phyloP scores from a whole-genome alignment of 768 basidiomycete genomes.

The Tylopilus rubrobrunneus region DNA sequence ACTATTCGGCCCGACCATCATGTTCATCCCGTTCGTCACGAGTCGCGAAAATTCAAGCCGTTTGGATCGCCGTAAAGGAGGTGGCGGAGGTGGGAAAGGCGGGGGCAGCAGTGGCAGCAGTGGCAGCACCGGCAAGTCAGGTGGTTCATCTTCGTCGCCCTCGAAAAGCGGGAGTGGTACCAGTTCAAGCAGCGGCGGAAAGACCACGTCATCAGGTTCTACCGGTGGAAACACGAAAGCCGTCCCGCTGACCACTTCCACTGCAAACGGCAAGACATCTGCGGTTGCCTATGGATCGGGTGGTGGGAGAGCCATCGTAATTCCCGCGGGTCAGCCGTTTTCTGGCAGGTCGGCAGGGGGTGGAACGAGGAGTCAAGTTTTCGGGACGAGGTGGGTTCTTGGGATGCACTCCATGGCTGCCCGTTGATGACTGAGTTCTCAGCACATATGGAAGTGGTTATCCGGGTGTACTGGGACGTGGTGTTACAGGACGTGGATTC shows the following conservation, averaged over 20 bases:
- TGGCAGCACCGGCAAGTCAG: neutral
- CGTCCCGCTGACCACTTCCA: conserved; percentile 19
- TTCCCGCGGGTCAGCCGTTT: conserved; percentile 44
- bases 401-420: neutral
- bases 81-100: conserved; percentile 27
- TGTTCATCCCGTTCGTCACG: conserved; percentile 22
- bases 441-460: conserved; percentile 65
- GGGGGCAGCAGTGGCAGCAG: conserved; percentile 4
- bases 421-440: neutral
- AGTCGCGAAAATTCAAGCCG: neutral
- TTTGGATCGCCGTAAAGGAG: conserved; percentile 31
- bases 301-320: conserved; percentile 29
- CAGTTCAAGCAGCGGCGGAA: neutral
- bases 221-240: conserved; percentile 4
- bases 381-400: conserved; percentile 38
- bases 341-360: conserved; percentile 51
- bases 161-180: too few species aligned
- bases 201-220: conserved; percentile 2
- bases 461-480: conserved; percentile 43
- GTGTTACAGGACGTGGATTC: conserved; percentile 49
- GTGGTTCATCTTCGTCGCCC: neutral
- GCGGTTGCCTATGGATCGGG: conserved; percentile 34
- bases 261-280: conserved; percentile 21
- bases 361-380: conserved; percentile 42
- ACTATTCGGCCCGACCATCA: neutral